Percentiles rank a stretch among this genome's conserved stretches.
Conservation (phyloP, 2,329 filamentous ascomycete genomes). For the Seiridium cupressi region DNA sequence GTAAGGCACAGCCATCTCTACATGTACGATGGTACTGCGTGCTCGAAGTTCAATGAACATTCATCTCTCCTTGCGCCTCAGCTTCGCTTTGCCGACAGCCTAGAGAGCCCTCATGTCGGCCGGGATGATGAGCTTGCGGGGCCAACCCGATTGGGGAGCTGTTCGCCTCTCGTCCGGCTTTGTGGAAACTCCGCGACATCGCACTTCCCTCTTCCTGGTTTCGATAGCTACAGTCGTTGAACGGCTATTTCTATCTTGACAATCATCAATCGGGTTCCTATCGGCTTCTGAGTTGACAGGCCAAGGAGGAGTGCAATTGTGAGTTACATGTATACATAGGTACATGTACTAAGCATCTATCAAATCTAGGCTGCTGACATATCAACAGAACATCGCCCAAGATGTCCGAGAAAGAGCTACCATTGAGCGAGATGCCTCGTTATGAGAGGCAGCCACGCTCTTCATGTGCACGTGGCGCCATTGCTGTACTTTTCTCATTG, state of each 20-base stretch:
- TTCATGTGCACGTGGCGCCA: slow-evolving; percentile 14
- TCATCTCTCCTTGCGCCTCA: not conserved
- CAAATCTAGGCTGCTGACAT: not conserved
- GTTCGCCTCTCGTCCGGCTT: not conserved
- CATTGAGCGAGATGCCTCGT: not conserved
- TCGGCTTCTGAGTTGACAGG: no score
- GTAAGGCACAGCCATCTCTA: no score
- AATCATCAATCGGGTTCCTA: no score
- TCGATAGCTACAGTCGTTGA: no score
- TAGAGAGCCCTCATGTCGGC: not conserved
- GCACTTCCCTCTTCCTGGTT: no score
- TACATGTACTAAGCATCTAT: not conserved
- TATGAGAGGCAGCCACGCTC: slow-evolving; percentile 10
- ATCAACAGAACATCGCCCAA: not conserved
- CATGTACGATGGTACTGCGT: not conserved
- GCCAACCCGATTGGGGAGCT: slow-evolving; percentile 2
- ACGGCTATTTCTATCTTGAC: no score
- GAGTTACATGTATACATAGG: no score
- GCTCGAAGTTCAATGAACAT: not conserved
- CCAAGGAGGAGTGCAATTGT: no score
- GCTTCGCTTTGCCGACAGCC: not conserved
- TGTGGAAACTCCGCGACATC: no score
- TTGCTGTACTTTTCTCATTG: slow-evolving; percentile 17
- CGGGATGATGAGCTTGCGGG: slow-evolving; percentile 1
- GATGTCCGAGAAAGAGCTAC: slow-evolving; percentile 8